Percentiles rank a stretch among this genome's conserved stretches.
phyloP scores from a whole-genome alignment of 225 moss, liverwort and hornwort genomes.

The Rhytidiadelphus loreus region DNA sequence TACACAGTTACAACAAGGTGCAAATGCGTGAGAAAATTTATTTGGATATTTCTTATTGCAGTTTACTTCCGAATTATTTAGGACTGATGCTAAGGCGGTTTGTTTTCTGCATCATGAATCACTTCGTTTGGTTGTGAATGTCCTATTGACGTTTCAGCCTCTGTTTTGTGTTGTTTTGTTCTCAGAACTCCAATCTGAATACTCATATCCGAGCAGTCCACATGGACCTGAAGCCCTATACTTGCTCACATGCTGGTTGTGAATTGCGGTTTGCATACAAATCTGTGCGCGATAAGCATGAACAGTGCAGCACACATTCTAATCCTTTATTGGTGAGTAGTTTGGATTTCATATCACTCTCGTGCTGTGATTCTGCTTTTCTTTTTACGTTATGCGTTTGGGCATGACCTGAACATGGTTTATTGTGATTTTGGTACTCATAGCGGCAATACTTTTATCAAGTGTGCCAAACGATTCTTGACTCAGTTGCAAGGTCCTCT shows the following conservation, averaged over 20 bases:
- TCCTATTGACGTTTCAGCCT: background rate
- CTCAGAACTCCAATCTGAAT: slow-evolving; percentile 52
- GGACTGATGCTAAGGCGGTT: background rate
- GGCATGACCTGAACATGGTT: background rate
- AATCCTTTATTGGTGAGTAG: background rate
- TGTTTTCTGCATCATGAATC: background rate
- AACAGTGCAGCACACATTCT: slow-evolving; percentile 12
- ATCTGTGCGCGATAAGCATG: slow-evolving; percentile 51
- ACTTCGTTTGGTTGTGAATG: background rate
- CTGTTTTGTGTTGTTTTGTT: background rate
- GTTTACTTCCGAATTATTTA: background rate
- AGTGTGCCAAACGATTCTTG: background rate
- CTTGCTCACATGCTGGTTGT: slow-evolving; percentile 48
- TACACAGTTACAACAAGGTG: slow-evolving; percentile 29
- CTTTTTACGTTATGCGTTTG: background rate
- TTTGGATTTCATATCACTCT: background rate
- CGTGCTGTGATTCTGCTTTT: background rate
- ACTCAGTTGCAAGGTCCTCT: background rate
- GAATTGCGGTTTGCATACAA: slow-evolving; percentile 48
- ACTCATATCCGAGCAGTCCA: slow-evolving; percentile 54
- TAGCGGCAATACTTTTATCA: background rate
- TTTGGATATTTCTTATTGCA: background rate
- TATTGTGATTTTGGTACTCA: background rate
- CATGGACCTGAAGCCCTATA: slow-evolving; percentile 43
- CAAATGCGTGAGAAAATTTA: background rate